phyloP scores from a whole-genome alignment of 140 eudicot genomes.

The Stevia rebaudiana region DNA sequence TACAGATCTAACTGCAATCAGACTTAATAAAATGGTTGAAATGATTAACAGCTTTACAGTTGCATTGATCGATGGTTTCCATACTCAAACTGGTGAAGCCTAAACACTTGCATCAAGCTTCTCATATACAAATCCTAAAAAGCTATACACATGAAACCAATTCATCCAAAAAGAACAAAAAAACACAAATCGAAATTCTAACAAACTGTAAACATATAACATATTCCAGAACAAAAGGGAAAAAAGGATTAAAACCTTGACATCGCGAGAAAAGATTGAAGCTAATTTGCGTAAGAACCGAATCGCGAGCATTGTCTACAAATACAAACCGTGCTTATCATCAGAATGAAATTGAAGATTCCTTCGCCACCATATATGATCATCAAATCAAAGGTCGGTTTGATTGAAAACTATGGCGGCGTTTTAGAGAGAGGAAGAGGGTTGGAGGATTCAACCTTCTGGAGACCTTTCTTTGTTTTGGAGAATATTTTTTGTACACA shows the following conservation, averaged over 20 bases:
- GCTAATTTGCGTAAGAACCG: slow-evolving; percentile 18
- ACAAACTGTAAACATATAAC: background rate
- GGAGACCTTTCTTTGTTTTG: background rate
- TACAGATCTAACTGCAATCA: background rate
- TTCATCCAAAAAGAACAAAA: background rate
- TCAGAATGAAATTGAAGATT: slow-evolving; percentile 13
- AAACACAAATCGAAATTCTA: slow-evolving; percentile 6
- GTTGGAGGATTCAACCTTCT: background rate
- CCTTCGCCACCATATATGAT: slow-evolving; percentile 12
- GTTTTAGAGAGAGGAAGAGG: slow-evolving; percentile 14
- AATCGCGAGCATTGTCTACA: slow-evolving; percentile 31
- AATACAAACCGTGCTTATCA: slow-evolving; percentile 18
- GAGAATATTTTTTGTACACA: slow-evolving; percentile 6
- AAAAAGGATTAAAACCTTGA: slow-evolving; percentile 22
- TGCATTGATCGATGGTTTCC: background rate
- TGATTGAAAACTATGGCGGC: slow-evolving; percentile 28
- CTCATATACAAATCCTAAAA: background rate
- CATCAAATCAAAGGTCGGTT: slow-evolving; percentile 12
- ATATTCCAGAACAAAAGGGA: background rate
- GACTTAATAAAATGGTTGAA: background rate
- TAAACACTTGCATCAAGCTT: background rate
- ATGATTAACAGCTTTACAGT: background rate
- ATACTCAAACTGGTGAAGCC: background rate
- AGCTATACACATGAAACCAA: background rate
- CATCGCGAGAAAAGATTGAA: slow-evolving; percentile 21